Percentiles rank a stretch among this genome's conserved stretches.
phyloP scores from a whole-genome alignment of 208 protist genomes.

The Crithidia fasciculata region DNA sequence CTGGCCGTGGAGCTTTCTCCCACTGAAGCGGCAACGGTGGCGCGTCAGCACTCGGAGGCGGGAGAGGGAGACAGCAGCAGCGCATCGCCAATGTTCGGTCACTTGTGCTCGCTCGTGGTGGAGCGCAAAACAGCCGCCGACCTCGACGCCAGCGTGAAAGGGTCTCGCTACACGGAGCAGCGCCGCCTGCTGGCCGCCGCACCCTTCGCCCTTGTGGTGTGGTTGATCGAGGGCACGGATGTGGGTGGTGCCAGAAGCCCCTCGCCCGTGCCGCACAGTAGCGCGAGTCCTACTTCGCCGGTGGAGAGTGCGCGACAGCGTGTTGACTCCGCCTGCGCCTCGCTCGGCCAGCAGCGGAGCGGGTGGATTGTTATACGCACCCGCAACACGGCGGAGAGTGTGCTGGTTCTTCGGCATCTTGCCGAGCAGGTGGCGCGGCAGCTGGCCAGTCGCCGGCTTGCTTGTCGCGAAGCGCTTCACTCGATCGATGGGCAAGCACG shows the following conservation, averaged over 20 bases:
- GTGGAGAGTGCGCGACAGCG: conserved; percentile 31
- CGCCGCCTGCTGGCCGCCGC: conserved; percentile 57
- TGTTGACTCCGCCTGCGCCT: conserved; percentile 53
- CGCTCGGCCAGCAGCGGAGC: conserved; percentile 26
- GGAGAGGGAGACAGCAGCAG: neutral
- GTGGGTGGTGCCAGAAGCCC: conserved; percentile 7
- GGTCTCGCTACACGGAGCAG: conserved; percentile 72
- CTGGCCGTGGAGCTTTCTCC: conserved; percentile 35
- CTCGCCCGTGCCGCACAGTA: neutral
- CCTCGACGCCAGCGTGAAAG: conserved; percentile 72
- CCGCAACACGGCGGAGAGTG: conserved; percentile 50
- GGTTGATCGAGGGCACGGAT: conserved; percentile 71
- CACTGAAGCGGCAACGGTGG: conserved; percentile 4
- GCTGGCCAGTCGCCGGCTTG: conserved; percentile 15
- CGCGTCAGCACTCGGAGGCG: neutral
- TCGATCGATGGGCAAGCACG: too few relatives aligned
- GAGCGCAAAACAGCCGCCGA: conserved; percentile 84
- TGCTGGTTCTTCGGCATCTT: conserved; percentile 44
- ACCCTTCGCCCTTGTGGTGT: conserved; percentile 65
- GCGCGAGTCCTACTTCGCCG: neutral
- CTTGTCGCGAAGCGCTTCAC: too few relatives aligned
- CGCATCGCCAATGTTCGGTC: conserved; percentile 4
- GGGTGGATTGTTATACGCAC: conserved; percentile 55
- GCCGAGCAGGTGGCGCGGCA: conserved; percentile 26
- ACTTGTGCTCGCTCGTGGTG: conserved; percentile 66